Conservation (phyloP, 192 early-diverging fungal genomes). For the Chytriomyces sp. region DNA sequence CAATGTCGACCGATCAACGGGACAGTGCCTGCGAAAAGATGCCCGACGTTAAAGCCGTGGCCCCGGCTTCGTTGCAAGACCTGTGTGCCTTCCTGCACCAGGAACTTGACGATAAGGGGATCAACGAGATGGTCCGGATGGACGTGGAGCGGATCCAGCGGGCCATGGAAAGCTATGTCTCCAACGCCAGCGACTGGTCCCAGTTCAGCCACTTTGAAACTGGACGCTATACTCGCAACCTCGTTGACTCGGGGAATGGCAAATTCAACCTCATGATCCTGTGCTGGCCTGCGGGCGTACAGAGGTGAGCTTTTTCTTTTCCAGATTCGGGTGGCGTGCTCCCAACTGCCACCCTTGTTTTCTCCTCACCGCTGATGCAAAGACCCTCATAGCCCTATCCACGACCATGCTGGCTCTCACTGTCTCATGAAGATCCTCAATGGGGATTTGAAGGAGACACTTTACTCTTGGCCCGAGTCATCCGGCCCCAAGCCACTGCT, state of each 20-base stretch:
- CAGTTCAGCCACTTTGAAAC: constrained; percentile 76
- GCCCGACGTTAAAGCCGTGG: neutral
- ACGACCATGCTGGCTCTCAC: constrained; percentile 87
- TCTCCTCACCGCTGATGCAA: neutral
- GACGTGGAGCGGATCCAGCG: constrained; percentile 58
- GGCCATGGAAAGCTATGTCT: constrained; percentile 70
- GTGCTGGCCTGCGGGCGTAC: constrained; percentile 66
- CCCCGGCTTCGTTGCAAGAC: constrained; percentile 35
- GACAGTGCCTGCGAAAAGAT: neutral
- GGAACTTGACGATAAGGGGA: constrained; percentile 60
- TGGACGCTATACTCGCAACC: constrained; percentile 80
- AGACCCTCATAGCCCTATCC: constrained; percentile 69
- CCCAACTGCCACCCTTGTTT: neutral
- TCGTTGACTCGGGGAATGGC: constrained; percentile 89
- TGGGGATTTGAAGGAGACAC: constrained; percentile 76
- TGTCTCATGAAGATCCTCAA: constrained; percentile 91
- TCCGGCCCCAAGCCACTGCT: constrained; percentile 23
- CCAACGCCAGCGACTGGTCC: constrained; percentile 72
- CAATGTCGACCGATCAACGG: neutral
- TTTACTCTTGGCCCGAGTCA: constrained; percentile 72
- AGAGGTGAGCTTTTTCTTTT: constrained; percentile 30
- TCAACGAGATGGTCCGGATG: constrained; percentile 47
- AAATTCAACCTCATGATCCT: constrained; percentile 91
- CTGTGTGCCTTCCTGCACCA: constrained; percentile 53
- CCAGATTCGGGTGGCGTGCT: neutral